A percentile compares a stretch with the other conserved stretches of the same genome.
phyloP scores from a whole-genome alignment of 305 asterid species.

The Fraxinus platypoda region DNA sequence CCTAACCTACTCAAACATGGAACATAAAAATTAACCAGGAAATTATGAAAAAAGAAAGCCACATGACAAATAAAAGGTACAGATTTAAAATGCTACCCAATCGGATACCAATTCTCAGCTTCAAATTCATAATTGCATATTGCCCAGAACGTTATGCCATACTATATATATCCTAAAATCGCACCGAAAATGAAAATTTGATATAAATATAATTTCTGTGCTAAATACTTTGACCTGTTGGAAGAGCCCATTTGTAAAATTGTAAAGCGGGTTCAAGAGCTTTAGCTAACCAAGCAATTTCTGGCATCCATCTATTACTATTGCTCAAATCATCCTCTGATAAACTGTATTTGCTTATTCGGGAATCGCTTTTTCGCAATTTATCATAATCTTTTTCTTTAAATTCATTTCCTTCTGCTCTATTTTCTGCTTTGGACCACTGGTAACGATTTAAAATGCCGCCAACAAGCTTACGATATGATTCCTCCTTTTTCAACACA shows the following conservation, averaged over 20 bases:
- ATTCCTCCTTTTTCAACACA: constrained; percentile 39
- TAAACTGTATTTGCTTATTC: constrained; percentile 32
- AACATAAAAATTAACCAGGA: background rate
- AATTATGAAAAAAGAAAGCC: background rate
- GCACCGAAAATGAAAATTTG: background rate
- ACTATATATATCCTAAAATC: background rate
- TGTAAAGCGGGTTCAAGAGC: constrained; percentile 91
- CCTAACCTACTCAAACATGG: background rate
- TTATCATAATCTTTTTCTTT: constrained; percentile 22
- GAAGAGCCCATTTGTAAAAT: constrained; percentile 76
- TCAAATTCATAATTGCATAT: background rate
- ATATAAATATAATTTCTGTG: background rate
- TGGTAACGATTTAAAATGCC: constrained; percentile 50
- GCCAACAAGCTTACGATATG: constrained; percentile 32
- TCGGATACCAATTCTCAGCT: background rate
- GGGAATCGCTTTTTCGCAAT: constrained; percentile 22
- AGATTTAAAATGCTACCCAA: background rate
- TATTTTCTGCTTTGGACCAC: constrained; percentile 49
- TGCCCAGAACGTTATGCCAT: background rate
- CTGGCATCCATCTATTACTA: constrained; percentile 66
- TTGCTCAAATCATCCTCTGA: constrained; percentile 41
- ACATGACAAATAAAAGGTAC: background rate
- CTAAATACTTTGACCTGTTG: constrained; percentile 47
- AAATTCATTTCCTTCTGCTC: constrained; percentile 30
- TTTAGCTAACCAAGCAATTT: constrained; percentile 77